Evolutionary conservation across 352 stramenopile genomes (phyloP), one percentile per base, ranked within the genome.

Genomic region (Saprolegnia diclina): DNA sequence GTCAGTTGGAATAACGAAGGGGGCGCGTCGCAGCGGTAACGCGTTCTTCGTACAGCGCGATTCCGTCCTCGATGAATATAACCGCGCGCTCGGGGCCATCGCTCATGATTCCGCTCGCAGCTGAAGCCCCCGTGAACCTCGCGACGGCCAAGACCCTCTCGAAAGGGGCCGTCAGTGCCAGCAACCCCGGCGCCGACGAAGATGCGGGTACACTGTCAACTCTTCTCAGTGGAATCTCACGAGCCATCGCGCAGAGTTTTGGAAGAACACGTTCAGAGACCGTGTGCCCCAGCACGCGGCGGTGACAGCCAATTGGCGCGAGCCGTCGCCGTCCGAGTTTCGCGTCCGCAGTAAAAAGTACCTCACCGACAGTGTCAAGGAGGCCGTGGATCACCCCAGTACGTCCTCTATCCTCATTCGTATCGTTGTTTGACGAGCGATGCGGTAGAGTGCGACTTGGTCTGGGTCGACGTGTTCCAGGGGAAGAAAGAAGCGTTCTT

Each of bases 391-490:
- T 29, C 79, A 79, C 19, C 81, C 85, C 19, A 65, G 85, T 93
- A 87, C 64, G 78, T 78, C 1, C 38, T 22, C 16, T 67, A 21
- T 67, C 11, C 1, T 69, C 56, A 64, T 71, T n/a, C 42, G 52
- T 48, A 0, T 24, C 29, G 22, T 32, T 46, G 29, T 18, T 61
- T 24, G 37, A 24, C 22, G 9, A 21, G 9, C 4, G 24, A 6
- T 18, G 22, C 19, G 37, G 10, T 56, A 93, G 85, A 92, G 63
- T 90, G 91, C 59, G 85, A 92, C 61, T 75, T 94, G 38, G 65
- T 94, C 48, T 94, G 85, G 85, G 89, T 94, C 56, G 85, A 94
- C 57, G 68, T 89, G 37, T 89, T 94, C 62, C 81, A 78, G 57
- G 83, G 85, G 48, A 79, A 88, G 22, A 75, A 85, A 44, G 74